phyloP scores from a whole-genome alignment of 371 early-diverging fungal genomes.

The Apophysomyces ossiformis region DNA sequence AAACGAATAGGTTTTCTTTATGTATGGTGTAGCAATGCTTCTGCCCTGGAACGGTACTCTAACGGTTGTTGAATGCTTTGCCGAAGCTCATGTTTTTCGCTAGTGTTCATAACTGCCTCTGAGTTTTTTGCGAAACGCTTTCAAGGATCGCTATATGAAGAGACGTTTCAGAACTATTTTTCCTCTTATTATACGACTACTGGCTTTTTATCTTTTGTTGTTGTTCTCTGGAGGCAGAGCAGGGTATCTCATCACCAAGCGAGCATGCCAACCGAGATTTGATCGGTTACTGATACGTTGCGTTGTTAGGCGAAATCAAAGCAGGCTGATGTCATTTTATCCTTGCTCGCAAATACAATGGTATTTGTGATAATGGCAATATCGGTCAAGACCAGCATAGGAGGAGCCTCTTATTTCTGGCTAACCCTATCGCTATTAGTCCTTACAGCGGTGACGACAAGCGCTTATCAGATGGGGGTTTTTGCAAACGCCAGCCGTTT shows the following conservation, averaged over 20 bases:
- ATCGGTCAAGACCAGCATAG: conserved; percentile 32
- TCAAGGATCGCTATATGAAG: conserved; percentile 58
- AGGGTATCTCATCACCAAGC: conserved; percentile 43
- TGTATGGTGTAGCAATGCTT: conserved; percentile 76
- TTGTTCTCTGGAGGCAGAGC: conserved; percentile 66
- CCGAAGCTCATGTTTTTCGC: conserved; percentile 1
- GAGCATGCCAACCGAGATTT: neutral
- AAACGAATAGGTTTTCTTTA: conserved; percentile 61
- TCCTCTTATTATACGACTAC: conserved; percentile 66
- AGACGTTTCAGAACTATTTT: conserved; percentile 81
- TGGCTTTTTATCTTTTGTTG: conserved; percentile 59
- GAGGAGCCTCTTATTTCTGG: conserved; percentile 60
- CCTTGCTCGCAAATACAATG: conserved; percentile 38
- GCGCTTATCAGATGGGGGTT: conserved; percentile 70
- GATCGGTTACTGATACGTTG: neutral
- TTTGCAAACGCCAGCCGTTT: conserved; percentile 79
- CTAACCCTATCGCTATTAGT: conserved; percentile 62
- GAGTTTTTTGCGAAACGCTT: conserved; percentile 74
- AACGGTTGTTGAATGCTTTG: neutral
- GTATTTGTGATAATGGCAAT: conserved; percentile 41
- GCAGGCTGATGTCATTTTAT: conserved; percentile 29
- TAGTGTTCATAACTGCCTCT: conserved; percentile 79
- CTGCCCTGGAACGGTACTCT: conserved; percentile 83
- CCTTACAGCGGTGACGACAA: conserved; percentile 65
- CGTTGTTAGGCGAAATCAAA: neutral